Evolutionary conservation across 441 rosid species (phyloP).

Genomic region (Populus tomentosa): DNA sequence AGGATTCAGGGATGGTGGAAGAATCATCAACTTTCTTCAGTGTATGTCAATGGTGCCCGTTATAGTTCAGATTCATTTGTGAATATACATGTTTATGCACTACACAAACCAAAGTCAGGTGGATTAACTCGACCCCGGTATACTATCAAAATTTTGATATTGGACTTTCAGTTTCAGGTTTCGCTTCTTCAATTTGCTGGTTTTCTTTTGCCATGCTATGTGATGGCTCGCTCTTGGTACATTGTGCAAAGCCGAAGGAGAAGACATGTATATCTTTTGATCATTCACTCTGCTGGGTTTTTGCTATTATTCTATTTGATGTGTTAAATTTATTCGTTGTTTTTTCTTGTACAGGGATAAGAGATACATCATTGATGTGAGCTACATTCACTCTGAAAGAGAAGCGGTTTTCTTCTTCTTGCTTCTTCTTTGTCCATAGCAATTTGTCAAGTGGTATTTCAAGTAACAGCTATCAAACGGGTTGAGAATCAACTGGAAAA

Average conservation of each 20-base stretch:
- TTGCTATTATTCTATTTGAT: not conserved
- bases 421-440: not conserved
- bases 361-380: not conserved
- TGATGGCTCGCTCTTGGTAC: slow-evolving; percentile 53
- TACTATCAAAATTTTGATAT: not conserved
- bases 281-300: not conserved
- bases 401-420: not conserved
- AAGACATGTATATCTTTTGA: slow-evolving; percentile 37
- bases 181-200: slow-evolving; percentile 58
- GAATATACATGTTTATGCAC: not conserved
- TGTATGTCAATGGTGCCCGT: slow-evolving; percentile 24
- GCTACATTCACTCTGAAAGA: not conserved
- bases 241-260: slow-evolving; percentile 49
- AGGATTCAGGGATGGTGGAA: slow-evolving; percentile 37
- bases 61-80: not conserved
- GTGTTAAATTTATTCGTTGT: not conserved
- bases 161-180: slow-evolving; percentile 50
- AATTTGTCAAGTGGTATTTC: not conserved
- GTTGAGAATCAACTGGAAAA: not conserved
- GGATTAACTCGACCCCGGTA: too few relatives aligned
- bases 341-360: not conserved
- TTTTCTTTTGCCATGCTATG: slow-evolving; percentile 55
- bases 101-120: not conserved
- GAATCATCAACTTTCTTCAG: slow-evolving; percentile 41
- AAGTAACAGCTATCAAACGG: not conserved